Conservation (phyloP, 1,139 yeast species). For the Geotrichum histeridarum region DNA sequence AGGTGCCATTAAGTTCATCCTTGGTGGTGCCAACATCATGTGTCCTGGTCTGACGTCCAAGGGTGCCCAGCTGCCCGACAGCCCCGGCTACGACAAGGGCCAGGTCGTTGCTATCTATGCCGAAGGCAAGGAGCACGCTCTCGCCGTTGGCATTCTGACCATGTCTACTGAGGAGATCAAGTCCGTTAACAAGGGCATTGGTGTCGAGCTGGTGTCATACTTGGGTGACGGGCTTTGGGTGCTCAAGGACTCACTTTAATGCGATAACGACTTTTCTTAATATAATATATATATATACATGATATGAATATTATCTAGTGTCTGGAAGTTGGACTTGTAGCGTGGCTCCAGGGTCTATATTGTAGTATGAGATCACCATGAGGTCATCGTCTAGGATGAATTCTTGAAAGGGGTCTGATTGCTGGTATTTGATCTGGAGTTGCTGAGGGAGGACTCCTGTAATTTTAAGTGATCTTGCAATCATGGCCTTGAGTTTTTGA, state of each 20-base stretch:
- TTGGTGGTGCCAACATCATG: conserved; percentile 94
- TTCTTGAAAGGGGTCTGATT: background rate
- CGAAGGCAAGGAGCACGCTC: conserved; percentile 86
- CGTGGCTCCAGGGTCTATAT: conserved; percentile 9
- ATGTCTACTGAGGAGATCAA: conserved; percentile 92
- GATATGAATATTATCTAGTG: background rate
- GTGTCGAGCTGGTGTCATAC: conserved; percentile 78
- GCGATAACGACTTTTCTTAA: background rate
- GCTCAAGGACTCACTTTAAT: conserved; percentile 17
- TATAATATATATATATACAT: conserved; percentile 18
- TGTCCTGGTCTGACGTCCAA: conserved; percentile 94
- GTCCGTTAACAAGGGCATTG: conserved; percentile 78
- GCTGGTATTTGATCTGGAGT: conserved; percentile 7
- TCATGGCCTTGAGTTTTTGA: conserved; percentile 26
- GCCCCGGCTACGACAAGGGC: conserved; percentile 52
- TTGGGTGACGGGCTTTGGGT: conserved; percentile 73
- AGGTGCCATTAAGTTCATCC: conserved; percentile 92
- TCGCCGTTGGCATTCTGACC: conserved; percentile 79
- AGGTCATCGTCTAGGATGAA: conserved; percentile 12
- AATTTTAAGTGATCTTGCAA: conserved; percentile 20
- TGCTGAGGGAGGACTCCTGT: conserved; percentile 10
- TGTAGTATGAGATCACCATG: conserved; percentile 11
- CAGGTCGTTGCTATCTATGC: conserved; percentile 78
- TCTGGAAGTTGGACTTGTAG: conserved; percentile 21
- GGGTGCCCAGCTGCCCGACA: conserved; percentile 81